Evolutionary conservation across 169 alveolate genomes (phyloP).

Genomic region (Eimeria tenella): DNA sequence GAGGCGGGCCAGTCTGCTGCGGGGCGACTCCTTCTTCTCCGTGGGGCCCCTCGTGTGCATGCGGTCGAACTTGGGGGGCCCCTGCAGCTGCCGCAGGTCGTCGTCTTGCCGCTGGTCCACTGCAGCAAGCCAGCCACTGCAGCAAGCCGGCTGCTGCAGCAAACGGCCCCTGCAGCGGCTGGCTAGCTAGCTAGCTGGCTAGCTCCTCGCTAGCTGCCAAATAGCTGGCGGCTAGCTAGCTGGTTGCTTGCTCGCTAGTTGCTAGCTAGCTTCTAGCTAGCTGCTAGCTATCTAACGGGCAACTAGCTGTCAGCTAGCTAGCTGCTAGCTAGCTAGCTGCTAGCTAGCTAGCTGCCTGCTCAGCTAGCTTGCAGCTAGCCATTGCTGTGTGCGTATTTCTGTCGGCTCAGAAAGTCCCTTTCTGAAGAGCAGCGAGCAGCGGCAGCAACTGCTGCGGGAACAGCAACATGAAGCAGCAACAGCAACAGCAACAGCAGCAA

Average conservation of each 20-base stretch:
- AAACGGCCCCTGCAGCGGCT: not conserved
- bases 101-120: not conserved
- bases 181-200: not conserved
- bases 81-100: not conserved
- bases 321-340: not conserved
- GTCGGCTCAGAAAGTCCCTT: too few relatives aligned
- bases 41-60: not conserved
- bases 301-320: too few relatives aligned
- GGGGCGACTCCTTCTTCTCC: slow-evolving; percentile 3
- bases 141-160: not conserved
- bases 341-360: not conserved
- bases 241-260: not conserved
- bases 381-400: not conserved
- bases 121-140: not conserved
- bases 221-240: not conserved
- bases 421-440: not conserved
- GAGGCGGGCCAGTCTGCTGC: not conserved
- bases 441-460: not conserved
- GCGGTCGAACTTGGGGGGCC: not conserved
- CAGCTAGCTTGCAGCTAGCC: not conserved
- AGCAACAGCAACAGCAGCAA: not conserved
- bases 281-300: not conserved
- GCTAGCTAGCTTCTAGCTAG: not conserved
- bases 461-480: not conserved
- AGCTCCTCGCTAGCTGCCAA: not conserved